phyloP scores from a whole-genome alignment of 2,329 filamentous ascomycete species.

The Curvularia lunata region DNA sequence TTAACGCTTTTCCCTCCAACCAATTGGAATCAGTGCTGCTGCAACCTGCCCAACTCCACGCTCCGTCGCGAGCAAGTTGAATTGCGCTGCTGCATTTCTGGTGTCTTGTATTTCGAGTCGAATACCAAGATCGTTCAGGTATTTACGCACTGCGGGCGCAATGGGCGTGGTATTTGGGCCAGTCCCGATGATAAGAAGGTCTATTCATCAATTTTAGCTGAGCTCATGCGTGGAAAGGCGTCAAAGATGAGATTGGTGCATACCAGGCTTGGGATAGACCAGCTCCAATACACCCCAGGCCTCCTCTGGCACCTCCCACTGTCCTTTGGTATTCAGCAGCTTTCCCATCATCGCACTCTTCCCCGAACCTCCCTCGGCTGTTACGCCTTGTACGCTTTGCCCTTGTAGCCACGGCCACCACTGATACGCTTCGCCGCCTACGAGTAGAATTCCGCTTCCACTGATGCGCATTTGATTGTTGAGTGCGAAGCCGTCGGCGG shows the following conservation, averaged over 20 bases:
- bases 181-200: conserved; percentile 87
- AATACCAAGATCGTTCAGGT: conserved; percentile 80
- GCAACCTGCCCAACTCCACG: conserved; percentile 84
- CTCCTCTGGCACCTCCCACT: conserved; percentile 75
- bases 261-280: conserved; percentile 89
- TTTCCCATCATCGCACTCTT: conserved; percentile 47
- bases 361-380: conserved; percentile 32
- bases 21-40: conserved; percentile 84
- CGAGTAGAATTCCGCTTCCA: conserved; percentile 74
- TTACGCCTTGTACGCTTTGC: conserved; percentile 38
- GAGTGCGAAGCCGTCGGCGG: conserved; percentile 82
- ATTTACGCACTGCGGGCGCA: conserved; percentile 73
- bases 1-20: conserved; percentile 68
- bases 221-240: not conserved
- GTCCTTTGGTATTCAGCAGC: conserved; percentile 76
- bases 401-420: conserved; percentile 81
- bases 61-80: conserved; percentile 94
- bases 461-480: conserved; percentile 78
- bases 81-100: conserved; percentile 90
- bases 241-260: conserved; percentile 36
- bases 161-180: conserved; percentile 78
- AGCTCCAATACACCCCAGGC: conserved; percentile 78
- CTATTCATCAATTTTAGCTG: conserved; percentile 54
- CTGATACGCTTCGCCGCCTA: conserved; percentile 84
- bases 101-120: conserved; percentile 90